Base-by-base conservation (phyloP, 345 rosid genomes). In the Streptanthus diversifolius region DNA sequence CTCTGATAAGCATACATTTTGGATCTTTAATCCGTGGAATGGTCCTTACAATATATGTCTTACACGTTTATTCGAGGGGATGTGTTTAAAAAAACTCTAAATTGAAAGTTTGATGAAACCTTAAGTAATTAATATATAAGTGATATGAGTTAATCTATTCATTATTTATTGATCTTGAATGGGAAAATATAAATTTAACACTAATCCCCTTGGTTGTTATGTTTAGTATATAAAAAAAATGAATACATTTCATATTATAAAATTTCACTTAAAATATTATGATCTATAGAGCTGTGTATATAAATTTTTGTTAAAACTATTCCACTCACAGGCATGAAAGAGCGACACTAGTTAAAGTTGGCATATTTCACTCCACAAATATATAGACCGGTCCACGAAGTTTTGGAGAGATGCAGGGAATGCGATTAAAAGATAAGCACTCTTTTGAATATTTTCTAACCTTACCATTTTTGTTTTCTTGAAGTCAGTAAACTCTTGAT, bases 301-400 rank as follows among this genome's bases (percentile, higher is more conserved):
- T 39, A 39, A 17, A 10, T 2, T 21, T 13, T 14, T 14, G 35
- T 40, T 25, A 48, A 29, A 47, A 52, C 14, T 39, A 51, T 33
- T 7, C 8, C 14, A 47, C 59, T 24, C 60, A 5, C 15, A 48
- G 7, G 32, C 4, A 57, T 41, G 44, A 45, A 52, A 69, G 57
- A 44, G 35, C 15, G 18, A 57, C 36, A 57, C 27, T 18, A 43
- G 37, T 30, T 33, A 58, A 58, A 47, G 66, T 70, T 36, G 66
- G 8, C 57, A 45, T 70, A 33, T 45, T 14, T 58, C 18, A 25
- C 47, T 57, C 47, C 47, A 58, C 68, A 51, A 51, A 72, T 56
- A 51, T 5, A 32, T 55, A 55, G 53, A 71, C 51, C 66, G 51
- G 74, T 70, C 74, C 67, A 59, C 66, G 29, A 22, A 58, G 13